Evolutionary conservation across 352 stramenopile genomes (phyloP), one percentile per base, ranked within the genome.

Genomic region (Plasmopara muralis): DNA sequence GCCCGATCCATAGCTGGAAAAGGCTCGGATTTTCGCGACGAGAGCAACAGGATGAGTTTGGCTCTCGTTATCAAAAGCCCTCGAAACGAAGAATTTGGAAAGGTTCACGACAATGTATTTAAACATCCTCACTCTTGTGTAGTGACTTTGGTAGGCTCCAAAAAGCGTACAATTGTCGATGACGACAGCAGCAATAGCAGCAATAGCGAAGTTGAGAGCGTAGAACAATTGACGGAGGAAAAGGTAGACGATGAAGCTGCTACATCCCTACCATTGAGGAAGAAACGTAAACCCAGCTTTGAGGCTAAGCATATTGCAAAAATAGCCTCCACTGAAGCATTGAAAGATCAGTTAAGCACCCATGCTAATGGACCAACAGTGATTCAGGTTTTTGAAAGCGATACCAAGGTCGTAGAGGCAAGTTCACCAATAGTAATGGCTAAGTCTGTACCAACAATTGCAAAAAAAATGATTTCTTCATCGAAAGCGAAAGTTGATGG

Each of bases 121-220:
- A 40, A 59, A 16, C 61, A 62, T 28, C 35, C 35, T 9, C 52
- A 64, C 35, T 14, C 45, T 42, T 29, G 53, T n/a, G 57, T 57
- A 33, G 54, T 64, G 44, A 39, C 48, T 20, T 20, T 63, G 25
- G 44, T 68, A 6, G 62, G 67, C 15, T 59, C 64, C 12, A 85
- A 79, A 57, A 86, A 86, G 44, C 63, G 73, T 46, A 68, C 72
- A 43, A 83, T 86, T 51, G 67, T 86, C 31, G 73, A 84, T 16
- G 75, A 86, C 47, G 75, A 86, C 51, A 72, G 62, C 45, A 75
- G 66, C 14, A 72, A 79, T 39, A 78, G 71, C 57, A 66, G 62
- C 57, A 62, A 42, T 47, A 75, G 62, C 25, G 66, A 78, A 47
- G 57, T 41, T 39, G 69, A 69, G 16, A 50, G 40, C 9, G 14